Percentiles rank a stretch among this genome's conserved stretches.
phyloP scores from a whole-genome alignment of 2,329 filamentous ascomycete species.

The Aureobasidium lini region DNA sequence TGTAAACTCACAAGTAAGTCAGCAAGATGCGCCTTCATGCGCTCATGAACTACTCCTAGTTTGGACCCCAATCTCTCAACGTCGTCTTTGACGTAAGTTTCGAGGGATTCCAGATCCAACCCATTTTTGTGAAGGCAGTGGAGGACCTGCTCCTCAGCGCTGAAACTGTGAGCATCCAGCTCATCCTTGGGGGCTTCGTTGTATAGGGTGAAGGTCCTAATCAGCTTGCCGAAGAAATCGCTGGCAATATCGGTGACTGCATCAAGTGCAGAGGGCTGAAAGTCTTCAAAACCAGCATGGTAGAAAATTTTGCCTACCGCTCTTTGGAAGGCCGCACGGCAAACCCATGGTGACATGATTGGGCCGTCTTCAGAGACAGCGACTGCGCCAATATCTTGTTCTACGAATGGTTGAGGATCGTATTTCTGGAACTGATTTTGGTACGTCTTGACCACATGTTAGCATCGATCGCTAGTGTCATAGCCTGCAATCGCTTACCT shows the following conservation, averaged over 20 bases:
- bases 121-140: conserved; percentile 83
- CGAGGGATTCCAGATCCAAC: conserved; percentile 70
- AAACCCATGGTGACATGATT: conserved; percentile 75
- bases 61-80: conserved; percentile 78
- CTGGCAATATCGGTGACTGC: conserved; percentile 80
- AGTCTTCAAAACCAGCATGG: conserved; percentile 92
- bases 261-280: conserved; percentile 89
- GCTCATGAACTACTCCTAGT: conserved; percentile 78
- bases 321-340: conserved; percentile 75
- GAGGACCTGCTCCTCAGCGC: conserved; percentile 74
- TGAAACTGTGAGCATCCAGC: conserved; percentile 53
- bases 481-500: conserved; percentile 51
- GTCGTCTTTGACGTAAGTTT: conserved; percentile 85
- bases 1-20: conserved; percentile 59
- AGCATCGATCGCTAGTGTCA: conserved; percentile 14
- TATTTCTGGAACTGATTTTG: conserved; percentile 98
- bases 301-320: conserved; percentile 94
- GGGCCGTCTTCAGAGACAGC: conserved; percentile 84
- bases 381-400: conserved; percentile 79
- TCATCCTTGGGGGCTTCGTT: conserved; percentile 66
- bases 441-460: conserved; percentile 58
- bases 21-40: conserved; percentile 88
- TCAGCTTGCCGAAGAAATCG: conserved; percentile 82
- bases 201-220: conserved; percentile 72
- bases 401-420: conserved; percentile 78